phyloP scores from a whole-genome alignment of 1,284 basidiomycete species.

The Cystobasidium sp. region DNA sequence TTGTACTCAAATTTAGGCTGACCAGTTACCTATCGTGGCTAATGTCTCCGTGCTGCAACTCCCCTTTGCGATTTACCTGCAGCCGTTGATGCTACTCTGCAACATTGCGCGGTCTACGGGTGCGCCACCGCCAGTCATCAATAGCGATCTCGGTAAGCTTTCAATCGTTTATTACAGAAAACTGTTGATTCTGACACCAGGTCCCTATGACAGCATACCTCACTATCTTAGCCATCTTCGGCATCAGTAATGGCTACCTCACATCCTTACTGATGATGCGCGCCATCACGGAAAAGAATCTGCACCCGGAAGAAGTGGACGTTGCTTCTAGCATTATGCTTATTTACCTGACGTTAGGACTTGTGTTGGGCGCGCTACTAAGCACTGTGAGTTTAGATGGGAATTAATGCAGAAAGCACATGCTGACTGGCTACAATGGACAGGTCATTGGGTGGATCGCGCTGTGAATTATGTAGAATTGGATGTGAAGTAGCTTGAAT shows the following conservation, averaged over 20 bases:
- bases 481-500: too few species aligned
- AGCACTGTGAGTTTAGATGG: conserved; percentile 26
- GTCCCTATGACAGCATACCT: not conserved
- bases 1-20: too few species aligned
- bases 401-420: not conserved
- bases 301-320: conserved; percentile 53
- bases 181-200: not conserved
- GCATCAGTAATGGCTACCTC: conserved; percentile 53
- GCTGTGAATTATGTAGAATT: not conserved
- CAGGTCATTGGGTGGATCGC: not conserved
- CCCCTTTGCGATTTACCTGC: not conserved
- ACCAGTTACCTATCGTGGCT: not conserved
- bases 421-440: not conserved
- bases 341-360: conserved; percentile 35
- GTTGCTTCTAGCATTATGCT: conserved; percentile 44
- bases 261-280: conserved; percentile 53
- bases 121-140: conserved; percentile 45
- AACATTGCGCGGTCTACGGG: conserved; percentile 48
- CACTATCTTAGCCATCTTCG: conserved; percentile 48
- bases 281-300: conserved; percentile 48
- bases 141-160: conserved; percentile 50
- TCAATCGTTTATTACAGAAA: not conserved
- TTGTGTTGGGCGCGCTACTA: conserved; percentile 23
- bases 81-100: conserved; percentile 54
- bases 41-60: not conserved